These are phyloP conservation scores for Porogramme epimiltina DNA, from an alignment of 1,284 basidiomycete genomes.

Conservation along the genomic window DNA sequence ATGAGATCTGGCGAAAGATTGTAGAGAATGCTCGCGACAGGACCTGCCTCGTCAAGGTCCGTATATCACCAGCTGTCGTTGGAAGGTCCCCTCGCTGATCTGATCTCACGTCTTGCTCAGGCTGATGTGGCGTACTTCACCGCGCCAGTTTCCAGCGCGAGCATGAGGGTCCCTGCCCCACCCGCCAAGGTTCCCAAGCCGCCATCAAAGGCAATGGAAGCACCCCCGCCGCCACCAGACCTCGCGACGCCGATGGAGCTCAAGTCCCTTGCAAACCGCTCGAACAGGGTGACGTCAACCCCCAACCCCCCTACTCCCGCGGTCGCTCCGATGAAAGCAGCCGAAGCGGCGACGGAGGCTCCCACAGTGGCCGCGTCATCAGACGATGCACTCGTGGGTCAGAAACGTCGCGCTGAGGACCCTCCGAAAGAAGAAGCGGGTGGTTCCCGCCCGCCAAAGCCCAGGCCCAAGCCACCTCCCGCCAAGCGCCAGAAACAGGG, in stretches of 20 bases:
- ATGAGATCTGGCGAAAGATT: constrained; percentile 80
- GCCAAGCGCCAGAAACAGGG: constrained; percentile 32
- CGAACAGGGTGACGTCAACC: constrained; percentile 1
- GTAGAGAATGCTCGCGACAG: constrained; percentile 73
- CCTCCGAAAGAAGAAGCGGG: constrained; percentile 2
- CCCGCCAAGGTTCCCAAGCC: constrained; percentile 15
- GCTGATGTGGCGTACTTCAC: constrained; percentile 42
- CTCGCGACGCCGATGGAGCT: constrained; percentile 22
- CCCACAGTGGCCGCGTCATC: neutral
- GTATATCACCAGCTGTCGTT: constrained; percentile 19
- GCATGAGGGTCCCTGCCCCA: constrained; percentile 12
- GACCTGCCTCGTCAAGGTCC: constrained; percentile 54
- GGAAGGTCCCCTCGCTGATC: neutral
- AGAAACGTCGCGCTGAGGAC: constrained; percentile 26
- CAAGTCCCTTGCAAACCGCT: constrained; percentile 15
- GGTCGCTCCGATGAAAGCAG: too few species aligned
- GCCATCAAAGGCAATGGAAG: constrained; percentile 14
- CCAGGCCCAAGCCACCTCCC: constrained; percentile 19
- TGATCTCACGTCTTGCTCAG: constrained; percentile 25
- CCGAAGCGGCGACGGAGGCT: neutral
- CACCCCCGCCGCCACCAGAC: constrained; percentile 4
- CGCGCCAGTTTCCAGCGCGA: constrained; percentile 13
- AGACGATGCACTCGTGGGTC: constrained; percentile 16
- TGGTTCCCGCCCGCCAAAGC: constrained; percentile 6
- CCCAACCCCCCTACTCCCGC: neutral